Base-by-base conservation (phyloP, 2,329 filamentous ascomycete species). In the Stenocarpella maydis region DNA sequence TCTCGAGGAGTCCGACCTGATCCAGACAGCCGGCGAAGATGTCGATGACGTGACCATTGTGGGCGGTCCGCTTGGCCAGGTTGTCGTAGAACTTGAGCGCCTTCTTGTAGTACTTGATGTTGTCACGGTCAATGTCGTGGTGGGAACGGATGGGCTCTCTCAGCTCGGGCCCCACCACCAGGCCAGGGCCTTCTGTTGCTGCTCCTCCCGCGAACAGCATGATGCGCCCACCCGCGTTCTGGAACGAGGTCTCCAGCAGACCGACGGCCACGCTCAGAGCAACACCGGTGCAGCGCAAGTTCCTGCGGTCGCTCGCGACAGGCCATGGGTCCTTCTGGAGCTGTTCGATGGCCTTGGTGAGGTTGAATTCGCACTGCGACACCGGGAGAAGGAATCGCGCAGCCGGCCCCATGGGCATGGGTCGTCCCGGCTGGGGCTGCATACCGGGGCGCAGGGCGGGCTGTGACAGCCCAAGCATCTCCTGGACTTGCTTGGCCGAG, bases 61-160 rank as follows among this genome's bases (percentile, higher is more conserved):
- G 95, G 17, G 96, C 93, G 24, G 94, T 94, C 71, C 96, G 90
- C 83, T 98, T 98, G 6, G 96, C 95, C 52, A 99, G 87, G 73
- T 89, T 92, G 72, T 99, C 96, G 79, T 98, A 99, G 81, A 98
- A 98, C 90, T 98, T 99, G 63, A 98, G 82, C 26, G 96, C 96
- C 83, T 99, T 99, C 87, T 99, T 99, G 84, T 97, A 98, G 83
- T 98, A 98, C 82, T 99, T 99, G 83, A 97, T 97, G 79, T 98
- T 98, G 81, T 99, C 96, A 69, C 95, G 90, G 79, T 99, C 96
- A 80, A 99, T 99, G 77, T 99, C 96, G 81, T 99, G 96, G 82
- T 99, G 96, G 50, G 95, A 98, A 77, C 96, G 92, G 74, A 99
- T 98, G 12, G 97, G 94, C 80, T 99, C 96, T 79, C 95, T 92